Conservation (phyloP, 139 green algal genomes). For the Picochlorum sp. region DNA sequence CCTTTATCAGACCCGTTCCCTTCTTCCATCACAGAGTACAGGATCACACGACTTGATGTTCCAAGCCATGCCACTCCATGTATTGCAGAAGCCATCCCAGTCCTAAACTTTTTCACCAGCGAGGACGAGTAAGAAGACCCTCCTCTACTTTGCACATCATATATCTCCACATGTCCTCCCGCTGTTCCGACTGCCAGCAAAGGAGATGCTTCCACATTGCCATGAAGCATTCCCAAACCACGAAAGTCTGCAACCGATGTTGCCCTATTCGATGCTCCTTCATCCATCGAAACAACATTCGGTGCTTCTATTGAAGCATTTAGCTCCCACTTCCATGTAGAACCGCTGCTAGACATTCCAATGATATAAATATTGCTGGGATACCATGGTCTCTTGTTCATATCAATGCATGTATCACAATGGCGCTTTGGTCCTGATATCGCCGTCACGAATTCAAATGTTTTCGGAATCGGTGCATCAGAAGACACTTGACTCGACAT, state of each 20-base stretch:
- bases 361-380: neutral
- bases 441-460: neutral
- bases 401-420: neutral
- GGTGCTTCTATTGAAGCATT: neutral
- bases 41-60: constrained; percentile 31
- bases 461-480: neutral
- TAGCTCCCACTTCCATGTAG: neutral
- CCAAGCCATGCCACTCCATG: constrained; percentile 65
- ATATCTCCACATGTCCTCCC: neutral
- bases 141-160: neutral
- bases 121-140: neutral
- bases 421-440: neutral
- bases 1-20: constrained; percentile 18
- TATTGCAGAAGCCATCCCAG: neutral
- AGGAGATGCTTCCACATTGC: neutral
- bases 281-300: neutral
- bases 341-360: neutral
- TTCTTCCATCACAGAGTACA: constrained; percentile 39
- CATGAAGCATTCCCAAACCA: neutral
- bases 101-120: neutral
- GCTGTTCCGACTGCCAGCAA: neutral
- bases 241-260: neutral
- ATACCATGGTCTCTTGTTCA: neutral
- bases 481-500: neutral
- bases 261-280: neutral